These are phyloP conservation scores for Starmerella geochares DNA, from an alignment of 805 yeast genomes.

Conservation along the genomic window DNA sequence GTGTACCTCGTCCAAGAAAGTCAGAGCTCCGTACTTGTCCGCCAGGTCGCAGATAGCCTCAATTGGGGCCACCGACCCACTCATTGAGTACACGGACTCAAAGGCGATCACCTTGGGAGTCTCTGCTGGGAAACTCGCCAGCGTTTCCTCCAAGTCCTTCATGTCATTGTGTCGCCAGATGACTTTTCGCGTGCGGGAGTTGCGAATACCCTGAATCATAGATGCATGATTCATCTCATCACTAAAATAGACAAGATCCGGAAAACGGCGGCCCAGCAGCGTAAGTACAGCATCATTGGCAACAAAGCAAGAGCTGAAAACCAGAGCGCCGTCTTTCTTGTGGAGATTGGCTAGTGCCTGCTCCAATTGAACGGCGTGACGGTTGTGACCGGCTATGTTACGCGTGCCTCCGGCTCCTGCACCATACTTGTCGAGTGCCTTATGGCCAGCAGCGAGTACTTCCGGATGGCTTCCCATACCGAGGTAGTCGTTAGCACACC, in stretches of 20 bases:
- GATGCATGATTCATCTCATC: conserved; percentile 95
- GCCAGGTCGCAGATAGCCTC: conserved; percentile 89
- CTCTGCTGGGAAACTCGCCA: conserved; percentile 71
- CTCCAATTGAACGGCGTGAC: conserved; percentile 80
- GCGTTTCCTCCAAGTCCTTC: conserved; percentile 65
- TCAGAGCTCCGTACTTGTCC: conserved; percentile 92
- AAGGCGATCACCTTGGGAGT: conserved; percentile 93
- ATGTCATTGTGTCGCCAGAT: conserved; percentile 87
- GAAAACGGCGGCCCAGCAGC: conserved; percentile 79
- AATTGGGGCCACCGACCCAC: conserved; percentile 94
- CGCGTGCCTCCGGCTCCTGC: conserved; percentile 99
- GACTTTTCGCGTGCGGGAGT: conserved; percentile 79
- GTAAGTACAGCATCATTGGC: conserved; percentile 94
- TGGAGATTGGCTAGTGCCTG: conserved; percentile 80
- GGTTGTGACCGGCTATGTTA: conserved; percentile 95
- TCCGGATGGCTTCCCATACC: conserved; percentile 82
- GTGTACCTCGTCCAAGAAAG: conserved; percentile 96
- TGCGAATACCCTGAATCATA: conserved; percentile 91
- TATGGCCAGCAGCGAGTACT: conserved; percentile 66
- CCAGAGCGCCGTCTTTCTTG: conserved; percentile 89
- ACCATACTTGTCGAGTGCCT: conserved; percentile 78
- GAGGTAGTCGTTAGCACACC: conserved; percentile 97
- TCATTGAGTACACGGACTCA: conserved; percentile 96
- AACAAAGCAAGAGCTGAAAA: conserved; percentile 89
- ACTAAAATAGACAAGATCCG: conserved; percentile 80